These are phyloP conservation scores for Dictyostelium intermedium DNA, from an alignment of 78 protist genomes.

Conservation along the genomic window DNA sequence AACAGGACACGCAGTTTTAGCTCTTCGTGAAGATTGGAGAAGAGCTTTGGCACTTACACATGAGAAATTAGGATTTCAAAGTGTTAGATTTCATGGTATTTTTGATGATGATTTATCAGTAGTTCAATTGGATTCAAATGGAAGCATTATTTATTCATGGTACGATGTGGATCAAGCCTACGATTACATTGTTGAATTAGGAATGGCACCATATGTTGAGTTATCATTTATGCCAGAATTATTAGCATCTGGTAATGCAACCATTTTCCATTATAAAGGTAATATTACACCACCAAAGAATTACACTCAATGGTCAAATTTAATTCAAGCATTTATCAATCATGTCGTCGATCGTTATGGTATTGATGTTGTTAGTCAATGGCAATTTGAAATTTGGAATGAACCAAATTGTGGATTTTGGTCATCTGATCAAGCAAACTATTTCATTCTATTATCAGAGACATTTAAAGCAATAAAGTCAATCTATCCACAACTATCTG, in stretches of 20 bases:
- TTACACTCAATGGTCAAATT: conserved; percentile 37
- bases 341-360: conserved; percentile 74
- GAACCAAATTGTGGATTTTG: conserved; percentile 72
- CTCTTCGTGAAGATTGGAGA: conserved; percentile 70
- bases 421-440: background rate
- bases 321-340: conserved; percentile 21
- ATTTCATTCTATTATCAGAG: conserved; percentile 3
- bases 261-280: conserved; percentile 75
- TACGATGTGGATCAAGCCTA: conserved; percentile 75
- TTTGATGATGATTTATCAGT: conserved; percentile 81
- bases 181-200: conserved; percentile 64
- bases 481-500: background rate
- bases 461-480: conserved; percentile 47
- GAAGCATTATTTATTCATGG: conserved; percentile 22
- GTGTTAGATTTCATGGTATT: conserved; percentile 85
- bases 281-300: conserved; percentile 80
- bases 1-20: conserved; percentile 58
- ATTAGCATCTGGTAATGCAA: conserved; percentile 60
- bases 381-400: conserved; percentile 83
- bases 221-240: conserved; percentile 78
- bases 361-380: conserved; percentile 25
- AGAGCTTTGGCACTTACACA: conserved; percentile 17
- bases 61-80: conserved; percentile 48
- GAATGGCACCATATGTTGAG: conserved; percentile 80
- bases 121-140: conserved; percentile 23